A percentile compares a stretch with the other conserved stretches of the same genome.
phyloP scores from a whole-genome alignment of 139 green algal species.

The Picochlorum sp. region DNA sequence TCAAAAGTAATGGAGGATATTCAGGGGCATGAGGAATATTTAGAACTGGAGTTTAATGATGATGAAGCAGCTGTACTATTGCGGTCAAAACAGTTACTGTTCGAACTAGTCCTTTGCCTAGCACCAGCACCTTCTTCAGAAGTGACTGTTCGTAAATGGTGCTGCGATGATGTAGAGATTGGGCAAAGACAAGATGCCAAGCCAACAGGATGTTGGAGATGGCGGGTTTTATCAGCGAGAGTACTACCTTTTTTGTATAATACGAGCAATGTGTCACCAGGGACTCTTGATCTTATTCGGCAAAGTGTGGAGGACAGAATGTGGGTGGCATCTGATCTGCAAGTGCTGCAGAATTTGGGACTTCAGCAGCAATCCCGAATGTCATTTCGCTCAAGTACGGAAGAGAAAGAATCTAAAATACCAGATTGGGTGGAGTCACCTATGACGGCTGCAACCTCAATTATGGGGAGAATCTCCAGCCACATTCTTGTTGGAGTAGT shows the following conservation, averaged over 20 bases:
- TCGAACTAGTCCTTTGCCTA: constrained; percentile 18
- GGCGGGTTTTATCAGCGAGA: neutral
- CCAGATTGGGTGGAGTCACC: constrained; percentile 7
- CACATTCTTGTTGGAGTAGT: constrained; percentile 2
- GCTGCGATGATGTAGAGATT: neutral
- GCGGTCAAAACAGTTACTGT: constrained; percentile 9
- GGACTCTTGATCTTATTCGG: neutral
- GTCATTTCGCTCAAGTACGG: too few species aligned
- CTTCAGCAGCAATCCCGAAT: neutral
- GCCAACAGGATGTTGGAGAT: neutral
- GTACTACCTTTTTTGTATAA: neutral
- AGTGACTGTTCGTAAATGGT: constrained; percentile 16
- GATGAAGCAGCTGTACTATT: constrained; percentile 13
- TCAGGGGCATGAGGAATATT: constrained; percentile 17
- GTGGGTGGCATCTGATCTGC: constrained; percentile 24
- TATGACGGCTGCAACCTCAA: constrained; percentile 4
- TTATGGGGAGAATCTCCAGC: neutral
- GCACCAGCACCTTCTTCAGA: constrained; percentile 22
- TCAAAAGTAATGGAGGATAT: constrained; percentile 11
- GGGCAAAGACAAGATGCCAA: neutral
- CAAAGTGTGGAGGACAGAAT: constrained; percentile 30
- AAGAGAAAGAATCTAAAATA: neutral
- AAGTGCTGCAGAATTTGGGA: constrained; percentile 11
- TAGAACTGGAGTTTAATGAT: constrained; percentile 9
- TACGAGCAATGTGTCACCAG: neutral